Base-by-base conservation (phyloP, 2,329 filamentous ascomycete species). In the Trematosphaeria pertusa region DNA sequence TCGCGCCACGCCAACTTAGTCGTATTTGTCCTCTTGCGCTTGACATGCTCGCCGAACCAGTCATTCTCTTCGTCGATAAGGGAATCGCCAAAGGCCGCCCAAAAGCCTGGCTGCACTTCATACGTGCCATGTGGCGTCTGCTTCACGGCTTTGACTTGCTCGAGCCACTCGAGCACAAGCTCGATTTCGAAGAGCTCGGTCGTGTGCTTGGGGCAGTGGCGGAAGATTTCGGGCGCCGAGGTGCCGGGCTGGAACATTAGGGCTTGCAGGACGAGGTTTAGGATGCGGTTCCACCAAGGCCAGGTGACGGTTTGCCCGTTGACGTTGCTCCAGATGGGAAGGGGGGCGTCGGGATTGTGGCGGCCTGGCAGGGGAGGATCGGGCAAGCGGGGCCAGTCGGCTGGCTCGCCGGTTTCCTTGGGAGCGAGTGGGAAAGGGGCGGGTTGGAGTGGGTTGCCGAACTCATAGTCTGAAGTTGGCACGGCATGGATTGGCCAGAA, bases 281-380 rank as follows among this genome's bases (percentile, higher is more conserved):
- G 66, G 9, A 87, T 77, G 52, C 84, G 80, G 43, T 81, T 78
- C 87, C 88, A 91, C 43, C 85, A 79, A 0, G 75, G 70, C n/a
- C 67, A 69, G 12, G 55, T 67, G 49, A 89, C 79, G 0, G 82
- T 59, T 5, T 79, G 73, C 6, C 82, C 85, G 50, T 87, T 83
- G 49, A 91, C 84, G 65, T 87, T 86, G 41, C 84, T 81, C 88
- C 88, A 92, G 41, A 89, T 79, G 0, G 88, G 88, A 3, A 89
- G 64, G 3, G 72, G 74, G 32, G 82, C 80, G 9, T 77, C 75
- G 15, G 47, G 22, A 36, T 67, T 48, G 2, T 60, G 11, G 45
- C 55, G 59, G 1, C 59, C 59, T 15, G 67, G 61, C 17, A 67
- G 56, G 17, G 69, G 69, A 14, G 66, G 62, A 21, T 54, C 50